phyloP scores from a whole-genome alignment of 2,329 filamentous ascomycete genomes.

The Ophiostoma triangulosporum region DNA sequence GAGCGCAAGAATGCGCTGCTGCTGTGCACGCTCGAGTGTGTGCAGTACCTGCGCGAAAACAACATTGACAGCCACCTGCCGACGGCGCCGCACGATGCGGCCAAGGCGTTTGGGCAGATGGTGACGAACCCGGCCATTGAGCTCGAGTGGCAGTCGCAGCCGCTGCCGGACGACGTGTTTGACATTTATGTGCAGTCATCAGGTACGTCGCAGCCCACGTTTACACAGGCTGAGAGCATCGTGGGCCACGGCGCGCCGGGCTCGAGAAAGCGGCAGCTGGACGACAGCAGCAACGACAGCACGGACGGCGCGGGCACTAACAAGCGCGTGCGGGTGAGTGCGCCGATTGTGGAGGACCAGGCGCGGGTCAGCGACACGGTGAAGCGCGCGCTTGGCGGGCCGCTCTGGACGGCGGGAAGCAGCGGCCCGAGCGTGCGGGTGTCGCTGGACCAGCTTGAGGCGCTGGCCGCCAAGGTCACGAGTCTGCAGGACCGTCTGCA shows the following conservation, averaged over 20 bases:
- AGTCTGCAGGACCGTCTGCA: slow-evolving; percentile 24
- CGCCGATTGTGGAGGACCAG: slow-evolving; percentile 9
- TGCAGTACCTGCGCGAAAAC: slow-evolving; percentile 26
- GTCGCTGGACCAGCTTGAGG: slow-evolving; percentile 20
- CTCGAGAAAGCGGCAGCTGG: slow-evolving; percentile 27
- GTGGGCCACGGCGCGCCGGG: slow-evolving; percentile 9
- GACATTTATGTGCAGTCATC: slow-evolving; percentile 30
- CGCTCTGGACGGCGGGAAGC: not conserved
- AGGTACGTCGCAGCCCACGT: slow-evolving; percentile 10
- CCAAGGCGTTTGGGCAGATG: slow-evolving; percentile 32
- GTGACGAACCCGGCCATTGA: slow-evolving; percentile 26
- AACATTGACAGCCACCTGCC: slow-evolving; percentile 18
- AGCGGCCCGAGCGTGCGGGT: slow-evolving; percentile 16
- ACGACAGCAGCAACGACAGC: slow-evolving; percentile 4
- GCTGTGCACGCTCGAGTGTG: slow-evolving; percentile 25
- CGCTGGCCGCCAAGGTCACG: slow-evolving; percentile 18
- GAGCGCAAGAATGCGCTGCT: slow-evolving; percentile 32
- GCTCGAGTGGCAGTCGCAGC: slow-evolving; percentile 33
- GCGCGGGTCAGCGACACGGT: slow-evolving; percentile 8
- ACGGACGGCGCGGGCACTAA: slow-evolving; percentile 6
- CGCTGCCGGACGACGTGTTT: slow-evolving; percentile 34
- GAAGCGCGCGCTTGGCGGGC: slow-evolving; percentile 8
- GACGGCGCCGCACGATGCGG: slow-evolving; percentile 31
- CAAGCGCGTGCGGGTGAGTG: slow-evolving; percentile 21
- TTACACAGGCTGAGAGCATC: slow-evolving; percentile 4